Percentiles rank a stretch among this genome's conserved stretches.
Conservation (phyloP, 306 rosid genomes). For the Malus orientalis region DNA sequence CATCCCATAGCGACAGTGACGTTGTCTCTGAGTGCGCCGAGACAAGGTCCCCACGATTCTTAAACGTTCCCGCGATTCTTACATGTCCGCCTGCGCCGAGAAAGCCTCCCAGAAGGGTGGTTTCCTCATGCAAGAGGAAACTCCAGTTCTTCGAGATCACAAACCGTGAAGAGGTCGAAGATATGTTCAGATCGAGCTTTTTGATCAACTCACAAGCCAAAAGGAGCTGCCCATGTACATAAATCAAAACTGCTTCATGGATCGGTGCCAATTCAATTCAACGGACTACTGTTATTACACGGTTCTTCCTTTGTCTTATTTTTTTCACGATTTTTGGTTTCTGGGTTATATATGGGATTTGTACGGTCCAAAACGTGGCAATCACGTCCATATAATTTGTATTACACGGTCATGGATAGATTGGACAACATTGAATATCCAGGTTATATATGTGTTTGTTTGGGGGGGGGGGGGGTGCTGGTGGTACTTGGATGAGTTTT, state of each 20-base stretch:
- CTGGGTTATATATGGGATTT: neutral
- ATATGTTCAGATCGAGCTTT: conserved; percentile 33
- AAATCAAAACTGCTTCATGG: neutral
- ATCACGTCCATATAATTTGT: neutral
- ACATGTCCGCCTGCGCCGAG: conserved; percentile 52
- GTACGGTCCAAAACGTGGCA: neutral
- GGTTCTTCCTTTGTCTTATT: neutral
- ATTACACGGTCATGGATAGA: neutral
- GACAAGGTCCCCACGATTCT: conserved; percentile 20
- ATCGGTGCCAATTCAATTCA: neutral
- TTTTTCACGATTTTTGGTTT: neutral
- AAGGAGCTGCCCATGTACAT: conserved; percentile 40
- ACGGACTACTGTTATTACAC: neutral
- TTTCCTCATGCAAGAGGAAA: conserved; percentile 36
- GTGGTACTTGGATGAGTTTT: neutral
- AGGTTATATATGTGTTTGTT: neutral
- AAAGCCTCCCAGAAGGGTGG: conserved; percentile 25
- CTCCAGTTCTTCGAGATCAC: conserved; percentile 39
- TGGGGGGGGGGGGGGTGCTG: no score
- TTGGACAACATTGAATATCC: neutral
- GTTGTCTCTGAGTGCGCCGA: conserved; percentile 3
- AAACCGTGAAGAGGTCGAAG: conserved; percentile 37
- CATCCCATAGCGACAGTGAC: neutral
- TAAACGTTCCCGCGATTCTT: conserved; percentile 29
- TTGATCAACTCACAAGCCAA: conserved; percentile 9